Base-by-base conservation (phyloP, 345 rosid species). In the Cardamine occulta region DNA sequence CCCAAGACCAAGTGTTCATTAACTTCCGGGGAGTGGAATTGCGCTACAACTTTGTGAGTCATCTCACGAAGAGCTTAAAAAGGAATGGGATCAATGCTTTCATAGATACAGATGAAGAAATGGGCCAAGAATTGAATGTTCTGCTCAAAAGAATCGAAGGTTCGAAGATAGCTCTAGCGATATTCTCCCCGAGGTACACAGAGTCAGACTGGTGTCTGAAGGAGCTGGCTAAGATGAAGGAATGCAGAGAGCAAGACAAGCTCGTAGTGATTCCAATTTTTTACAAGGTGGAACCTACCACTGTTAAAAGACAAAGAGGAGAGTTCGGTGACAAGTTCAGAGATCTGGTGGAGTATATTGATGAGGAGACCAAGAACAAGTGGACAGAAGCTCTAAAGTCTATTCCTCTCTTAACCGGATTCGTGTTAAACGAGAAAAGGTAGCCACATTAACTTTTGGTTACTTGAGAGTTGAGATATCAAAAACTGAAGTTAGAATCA, bases 1-100 rank as follows among this genome's bases (percentile, higher is more conserved):
- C 34, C 34, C 34, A 31, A 31, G 34, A 31, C 34, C 63, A 68
- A 56, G 73, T 68, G 11, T 68, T 68, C 63, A 68, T 68, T 34
- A 68, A 56, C 10, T 68, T 54, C 53, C 37, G 74, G 1, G 74
- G 64, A 4, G 18, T 5, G 0, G 63, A 69, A 23, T 2, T 69
- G 0, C 40, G 74, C 0, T 3, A 40, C 2, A 17, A 0, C 42
- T 69, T 69, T 4, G 19, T 69, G 0, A 48, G 55, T 0, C 37
- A 42, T 57, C 74, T 69, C 5, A 10, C 1, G 2, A 28, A 26
- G 2, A 18, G 8, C 42, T 40, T 69, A 15, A 4, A 2, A 10
- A 31, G 6, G 1, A 18, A 56, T 23, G 32, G 67, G 1, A 56
- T 69, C 64, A 69, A 56, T 15, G 63, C 29, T 13, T 69, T 55